Base-by-base conservation (phyloP, 1,284 basidiomycete species). In the Irpex sp. region DNA sequence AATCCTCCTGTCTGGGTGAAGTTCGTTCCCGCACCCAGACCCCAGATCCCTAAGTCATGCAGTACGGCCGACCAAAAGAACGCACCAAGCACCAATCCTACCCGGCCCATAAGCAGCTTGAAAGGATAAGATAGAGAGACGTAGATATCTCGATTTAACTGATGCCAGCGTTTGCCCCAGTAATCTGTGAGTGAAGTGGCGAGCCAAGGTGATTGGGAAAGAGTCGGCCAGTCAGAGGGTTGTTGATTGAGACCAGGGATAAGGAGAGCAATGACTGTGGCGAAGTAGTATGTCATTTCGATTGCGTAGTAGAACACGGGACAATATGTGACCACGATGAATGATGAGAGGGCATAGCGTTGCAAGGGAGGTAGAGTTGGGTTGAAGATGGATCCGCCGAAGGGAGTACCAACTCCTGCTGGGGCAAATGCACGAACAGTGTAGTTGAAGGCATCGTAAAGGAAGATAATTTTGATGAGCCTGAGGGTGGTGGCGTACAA, bases 31-130 rank as follows among this genome's bases (percentile, higher is more conserved):
- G 76, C 76, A 1, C 81, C 83, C 81, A 87, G 83, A 3, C 83
- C 85, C 78, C 82, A 87, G 58, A 85, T 69, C 11, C 83, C 86
- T 34, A 81, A 59, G 66, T 84, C 79, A 64, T 90, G 88, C 15
- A 90, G 67, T 2, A 83, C 48, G 2, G 82, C 86, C 0, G 87
- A 89, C 13, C 82, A 66, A 2, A 82, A 58, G 68, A 90, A 90
- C 1, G 80, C 81, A 8, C 85, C 86, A 11, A 89, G 58, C 7
- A 64, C 56, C 11, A 31, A 55, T n/a, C 55, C 63, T 6, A 17
- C 19, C 5, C 63, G 15, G 26, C 63, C 63, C 17, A 60, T 15
- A n/a, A 61, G 17, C 8, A 37, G 17, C 19, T 31, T 31, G 11
- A 73, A 19, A 0, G 74, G 74, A 15, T 64, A 65, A 19, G 78